These are phyloP conservation scores for Pigoraptor vietnamica DNA, from an alignment of 78 protist species.

Conservation along the genomic window DNA sequence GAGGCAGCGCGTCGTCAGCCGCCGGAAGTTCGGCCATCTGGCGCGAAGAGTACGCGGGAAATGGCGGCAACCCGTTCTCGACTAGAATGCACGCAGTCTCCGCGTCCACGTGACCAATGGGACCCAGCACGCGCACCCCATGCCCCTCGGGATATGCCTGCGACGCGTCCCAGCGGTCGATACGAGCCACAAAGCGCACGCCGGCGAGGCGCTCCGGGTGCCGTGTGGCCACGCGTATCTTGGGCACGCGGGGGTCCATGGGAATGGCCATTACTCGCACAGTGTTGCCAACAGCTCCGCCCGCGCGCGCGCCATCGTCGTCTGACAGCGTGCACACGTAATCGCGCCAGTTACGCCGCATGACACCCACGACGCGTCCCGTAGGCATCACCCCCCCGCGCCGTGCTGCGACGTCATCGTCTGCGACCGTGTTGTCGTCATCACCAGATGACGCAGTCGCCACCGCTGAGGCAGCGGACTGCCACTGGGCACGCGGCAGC, in stretches of 20 bases:
- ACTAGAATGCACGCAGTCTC: constrained; percentile 35
- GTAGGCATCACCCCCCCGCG: constrained; percentile 4
- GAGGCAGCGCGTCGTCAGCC: not conserved
- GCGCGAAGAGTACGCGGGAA: not conserved
- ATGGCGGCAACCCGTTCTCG: constrained; percentile 36
- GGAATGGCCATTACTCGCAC: constrained; percentile 6
- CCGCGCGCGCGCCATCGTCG: not conserved
- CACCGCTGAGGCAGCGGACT: not conserved
- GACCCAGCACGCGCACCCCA: constrained; percentile 31
- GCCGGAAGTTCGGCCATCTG: constrained; percentile 2
- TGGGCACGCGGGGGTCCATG: not conserved
- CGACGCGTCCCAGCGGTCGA: not conserved
- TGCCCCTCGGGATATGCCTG: constrained; percentile 30
- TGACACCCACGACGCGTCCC: constrained; percentile 53
- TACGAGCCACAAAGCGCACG: not conserved
- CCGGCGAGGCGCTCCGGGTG: not conserved
- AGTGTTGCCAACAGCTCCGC: constrained; percentile 49
- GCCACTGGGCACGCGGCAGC: not conserved
- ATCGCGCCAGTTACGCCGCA: constrained; percentile 67
- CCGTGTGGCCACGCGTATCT: not conserved
- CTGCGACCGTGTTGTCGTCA: not conserved
- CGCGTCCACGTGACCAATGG: constrained; percentile 20
- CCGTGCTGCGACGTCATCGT: not conserved
- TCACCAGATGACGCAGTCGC: not conserved
- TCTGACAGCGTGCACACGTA: constrained; percentile 54